Evolutionary conservation across 306 rosid species (phyloP), one percentile per base, ranked within the genome.

Genomic region (Vigna angularis): DNA sequence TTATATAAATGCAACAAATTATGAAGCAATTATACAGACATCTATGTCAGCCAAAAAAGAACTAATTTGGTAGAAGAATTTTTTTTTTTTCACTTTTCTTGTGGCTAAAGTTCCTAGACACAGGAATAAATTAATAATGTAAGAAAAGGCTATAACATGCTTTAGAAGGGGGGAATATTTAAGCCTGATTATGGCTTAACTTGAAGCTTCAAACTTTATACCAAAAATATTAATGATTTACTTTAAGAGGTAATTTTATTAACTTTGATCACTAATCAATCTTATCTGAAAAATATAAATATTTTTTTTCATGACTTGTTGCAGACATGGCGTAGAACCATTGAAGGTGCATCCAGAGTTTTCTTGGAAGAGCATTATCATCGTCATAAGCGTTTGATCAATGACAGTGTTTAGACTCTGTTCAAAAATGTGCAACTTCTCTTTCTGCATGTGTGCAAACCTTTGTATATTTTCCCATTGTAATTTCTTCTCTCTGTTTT

Each of bases 301-400:
- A 7, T 6, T 6, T 36, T 36, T 7, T 34, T 40, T 48, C 9
- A 17, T 24, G 58, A 50, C 8, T 78, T 74, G 34, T 72, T 64
- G 85, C 85, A 92, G 98, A 87, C 95, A 57, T 95, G 97, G 98
- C 88, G 89, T 52, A 89, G 86, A 85, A 88, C 97, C 17, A 84
- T 91, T 5, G 90, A 92, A 83, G 93, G 95, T 28, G 97, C 97
- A 17, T 95, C 97, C 48, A 91, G 86, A 84, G 88, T 89, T 56
- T 89, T 95, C 78, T 83, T 89, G 71, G 98, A 92, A 83, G 92
- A 87, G 74, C 98, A 95, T 73, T 95, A 91, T 82, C 84, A 92
- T 78, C 76, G 89, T 58, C 97, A 95, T 77, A 90, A 79, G 88
- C 97, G 91, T 82, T 80, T 92, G 87, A 89, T 88, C 79, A 92